phyloP scores from a whole-genome alignment of 192 early-diverging fungal species.

The Linnemannia hyalina region DNA sequence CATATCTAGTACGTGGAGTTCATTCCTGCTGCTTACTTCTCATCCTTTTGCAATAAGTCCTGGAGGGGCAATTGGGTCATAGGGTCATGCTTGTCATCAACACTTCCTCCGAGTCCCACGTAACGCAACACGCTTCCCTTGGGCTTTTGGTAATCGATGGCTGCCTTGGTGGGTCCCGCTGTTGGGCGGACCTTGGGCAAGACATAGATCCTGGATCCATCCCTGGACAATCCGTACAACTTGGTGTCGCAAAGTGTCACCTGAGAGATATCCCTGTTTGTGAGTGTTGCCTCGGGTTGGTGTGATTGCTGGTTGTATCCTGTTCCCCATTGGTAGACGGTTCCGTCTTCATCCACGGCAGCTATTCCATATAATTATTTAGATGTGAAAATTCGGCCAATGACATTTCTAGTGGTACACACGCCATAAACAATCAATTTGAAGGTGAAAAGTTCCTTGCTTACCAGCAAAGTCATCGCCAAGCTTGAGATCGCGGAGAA shows the following conservation, averaged over 20 bases:
- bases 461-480: constrained; percentile 49
- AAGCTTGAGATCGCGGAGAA: constrained; percentile 46
- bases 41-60: constrained; percentile 30
- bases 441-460: neutral
- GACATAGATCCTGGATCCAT: constrained; percentile 39
- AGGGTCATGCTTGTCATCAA: constrained; percentile 18
- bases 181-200: constrained; percentile 46
- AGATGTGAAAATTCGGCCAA: neutral
- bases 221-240: constrained; percentile 39
- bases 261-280: constrained; percentile 44
- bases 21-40: constrained; percentile 9
- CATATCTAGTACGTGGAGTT: neutral
- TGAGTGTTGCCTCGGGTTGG: constrained; percentile 44
- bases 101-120: constrained; percentile 35
- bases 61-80: constrained; percentile 44
- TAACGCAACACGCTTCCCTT: constrained; percentile 30
- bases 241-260: constrained; percentile 45
- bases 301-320: constrained; percentile 40
- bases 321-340: constrained; percentile 59
- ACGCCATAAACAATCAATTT: neutral
- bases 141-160: constrained; percentile 30
- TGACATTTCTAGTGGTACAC: too few relatives aligned
- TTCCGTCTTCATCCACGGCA: constrained; percentile 56
- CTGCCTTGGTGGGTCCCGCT: constrained; percentile 36
- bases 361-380: constrained; percentile 15